phyloP scores from a whole-genome alignment of 805 yeast genomes.

The Wickerhamiella siamensis region DNA sequence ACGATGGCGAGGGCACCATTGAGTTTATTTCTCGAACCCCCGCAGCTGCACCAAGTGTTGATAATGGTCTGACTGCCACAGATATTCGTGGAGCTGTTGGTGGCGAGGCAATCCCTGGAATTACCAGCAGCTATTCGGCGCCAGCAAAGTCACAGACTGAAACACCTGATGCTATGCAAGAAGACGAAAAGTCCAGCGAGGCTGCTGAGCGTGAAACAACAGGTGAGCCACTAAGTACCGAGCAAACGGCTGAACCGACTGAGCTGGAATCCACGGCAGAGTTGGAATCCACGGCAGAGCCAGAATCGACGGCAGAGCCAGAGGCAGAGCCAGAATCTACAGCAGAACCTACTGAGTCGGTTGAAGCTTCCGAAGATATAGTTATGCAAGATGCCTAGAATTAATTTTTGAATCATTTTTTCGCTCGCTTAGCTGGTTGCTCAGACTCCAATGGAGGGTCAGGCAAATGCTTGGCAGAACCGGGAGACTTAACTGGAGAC shows the following conservation, averaged over 20 bases:
- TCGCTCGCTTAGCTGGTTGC: neutral
- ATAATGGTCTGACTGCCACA: conserved; percentile 29
- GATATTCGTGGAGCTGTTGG: conserved; percentile 46
- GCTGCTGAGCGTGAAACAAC: too few species aligned
- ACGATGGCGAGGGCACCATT: conserved; percentile 32
- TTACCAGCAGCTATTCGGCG: conserved; percentile 11
- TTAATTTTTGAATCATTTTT: neutral
- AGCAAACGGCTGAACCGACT: too few species aligned
- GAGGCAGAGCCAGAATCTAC: conserved; percentile 4
- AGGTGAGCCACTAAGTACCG: too few species aligned
- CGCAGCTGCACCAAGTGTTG: conserved; percentile 9
- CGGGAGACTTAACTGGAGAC: too few species aligned
- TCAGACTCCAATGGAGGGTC: too few species aligned
- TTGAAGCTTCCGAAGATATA: conserved; percentile 4
- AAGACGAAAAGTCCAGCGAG: too few species aligned
- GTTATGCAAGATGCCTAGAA: conserved; percentile 10
- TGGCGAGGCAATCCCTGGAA: conserved; percentile 34
- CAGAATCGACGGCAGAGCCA: neutral
- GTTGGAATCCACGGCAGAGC: conserved; percentile 1
- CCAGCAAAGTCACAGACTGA: too few species aligned
- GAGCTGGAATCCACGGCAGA: conserved; percentile 8
- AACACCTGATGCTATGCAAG: too few species aligned
- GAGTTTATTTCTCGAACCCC: conserved; percentile 28
- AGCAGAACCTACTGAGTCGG: neutral
- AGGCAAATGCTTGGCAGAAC: too few species aligned